phyloP scores from a whole-genome alignment of 345 rosid species.

The Pistacia atlantica region DNA sequence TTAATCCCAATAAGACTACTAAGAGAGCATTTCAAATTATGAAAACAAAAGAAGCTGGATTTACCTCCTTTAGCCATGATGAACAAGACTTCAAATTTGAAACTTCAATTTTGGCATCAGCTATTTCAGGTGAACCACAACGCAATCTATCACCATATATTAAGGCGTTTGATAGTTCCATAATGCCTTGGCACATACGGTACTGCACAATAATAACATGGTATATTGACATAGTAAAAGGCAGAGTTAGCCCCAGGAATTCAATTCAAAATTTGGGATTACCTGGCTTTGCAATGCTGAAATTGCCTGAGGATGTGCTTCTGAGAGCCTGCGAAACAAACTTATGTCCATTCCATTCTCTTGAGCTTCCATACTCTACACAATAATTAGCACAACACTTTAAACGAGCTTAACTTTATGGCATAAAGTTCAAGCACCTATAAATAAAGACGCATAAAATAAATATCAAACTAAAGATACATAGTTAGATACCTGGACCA shows the following conservation, averaged over 20 bases:
- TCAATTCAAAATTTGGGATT: constrained; percentile 19
- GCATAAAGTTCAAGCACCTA: background rate
- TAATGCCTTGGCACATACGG: constrained; percentile 91
- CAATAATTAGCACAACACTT: constrained; percentile 11
- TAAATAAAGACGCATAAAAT: constrained; percentile 17
- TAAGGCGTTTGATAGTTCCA: constrained; percentile 92
- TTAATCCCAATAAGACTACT: background rate
- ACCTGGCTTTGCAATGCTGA: constrained; percentile 98
- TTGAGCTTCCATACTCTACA: constrained; percentile 86
- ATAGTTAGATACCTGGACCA: constrained; percentile 68
- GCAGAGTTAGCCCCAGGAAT: constrained; percentile 15
- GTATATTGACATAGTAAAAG: constrained; percentile 17
- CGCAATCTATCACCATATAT: constrained; percentile 86
- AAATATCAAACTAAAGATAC: constrained; percentile 38
- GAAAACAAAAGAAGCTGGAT: background rate
- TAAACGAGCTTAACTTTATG: constrained; percentile 24
- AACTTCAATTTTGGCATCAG: constrained; percentile 64
- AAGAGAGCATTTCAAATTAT: background rate
- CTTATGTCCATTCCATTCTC: constrained; percentile 95
- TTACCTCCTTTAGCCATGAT: constrained; percentile 77
- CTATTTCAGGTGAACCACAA: constrained; percentile 88
- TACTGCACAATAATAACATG: constrained; percentile 57
- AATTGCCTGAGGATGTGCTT: constrained; percentile 98
- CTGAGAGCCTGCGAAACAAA: constrained; percentile 95
- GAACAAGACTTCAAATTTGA: constrained; percentile 45